Base-by-base conservation (phyloP, 2,329 filamentous ascomycete genomes). In the Calonectria fujianensis region DNA sequence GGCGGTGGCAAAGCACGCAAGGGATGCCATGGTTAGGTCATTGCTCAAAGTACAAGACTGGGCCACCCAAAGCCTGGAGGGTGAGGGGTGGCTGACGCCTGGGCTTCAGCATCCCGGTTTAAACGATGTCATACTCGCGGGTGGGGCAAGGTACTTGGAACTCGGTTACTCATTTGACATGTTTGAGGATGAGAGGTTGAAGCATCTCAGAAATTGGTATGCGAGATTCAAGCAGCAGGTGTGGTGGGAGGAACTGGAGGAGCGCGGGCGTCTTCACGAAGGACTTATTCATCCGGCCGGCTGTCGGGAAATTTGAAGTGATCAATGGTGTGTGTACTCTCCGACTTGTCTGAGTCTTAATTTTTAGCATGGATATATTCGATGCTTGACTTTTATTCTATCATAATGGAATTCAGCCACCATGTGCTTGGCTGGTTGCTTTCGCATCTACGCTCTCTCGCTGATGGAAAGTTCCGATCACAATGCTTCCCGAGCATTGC, bases 211-310 rank as follows among this genome's bases (percentile, higher is more conserved):
- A 37, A 31, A 9, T 24, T 63, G 57, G 57, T 63, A 63, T 13
- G 24, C 14, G 16, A 63, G 35, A 27, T 63, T 63, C n/a, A 63
- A 63, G 6, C 57, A 63, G 24, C 37, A 29, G 13, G 5, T 37
- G 5, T 63, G 57, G 57, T 63, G 57, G 57, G 57, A 63, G 13
- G 57, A 41, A 35, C n/a, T 63, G 57, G 57, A 63, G n/a, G 57
- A 63, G 24, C n/a, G 35, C 11, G 57, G 57, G 4, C 57, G 57
- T 18, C 57, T 41, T 20, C 57, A 37, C 3, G 4, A 63, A 29
- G 37, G 24, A 14, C 57, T 63, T n/a, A 18, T 9, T n/a, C 20
- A 63, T n/a, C 14, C 35, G 4, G 24, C 24, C 4, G 24, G 41
- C 18, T 63, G 37, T 18, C 57, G 57, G 1, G 57, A 63, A 8